Evolutionary conservation across 805 yeast genomes (phyloP).

Genomic region (Wickerhamomyces strasburgensis): DNA sequence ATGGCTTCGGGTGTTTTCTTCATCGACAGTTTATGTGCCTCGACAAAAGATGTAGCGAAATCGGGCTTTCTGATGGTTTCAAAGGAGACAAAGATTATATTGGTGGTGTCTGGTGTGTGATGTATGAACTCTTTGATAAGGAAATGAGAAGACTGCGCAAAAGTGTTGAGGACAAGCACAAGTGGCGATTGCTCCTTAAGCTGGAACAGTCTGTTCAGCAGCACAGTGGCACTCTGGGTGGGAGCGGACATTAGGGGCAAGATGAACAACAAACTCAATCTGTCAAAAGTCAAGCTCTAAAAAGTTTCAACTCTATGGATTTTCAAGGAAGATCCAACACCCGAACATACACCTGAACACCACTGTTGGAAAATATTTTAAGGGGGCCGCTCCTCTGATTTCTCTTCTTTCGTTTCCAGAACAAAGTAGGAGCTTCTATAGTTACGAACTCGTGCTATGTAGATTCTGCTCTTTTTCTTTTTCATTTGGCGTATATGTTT

Average conservation of each 20-base stretch:
- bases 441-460: too few relatives aligned
- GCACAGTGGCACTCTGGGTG: constrained; percentile 42
- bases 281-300: too few relatives aligned
- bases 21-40: constrained; percentile 31
- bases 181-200: constrained; percentile 75
- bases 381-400: too few relatives aligned
- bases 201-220: constrained; percentile 61
- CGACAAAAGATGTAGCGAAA: constrained; percentile 44
- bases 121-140: constrained; percentile 55
- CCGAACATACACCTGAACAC: too few relatives aligned
- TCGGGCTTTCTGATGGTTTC: constrained; percentile 56
- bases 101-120: constrained; percentile 30
- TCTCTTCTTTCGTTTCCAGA: too few relatives aligned
- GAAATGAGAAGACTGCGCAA: constrained; percentile 59
- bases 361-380: too few relatives aligned
- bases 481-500: too few relatives aligned
- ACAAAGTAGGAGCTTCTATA: too few relatives aligned
- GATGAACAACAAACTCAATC: too few relatives aligned
- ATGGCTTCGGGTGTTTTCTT: constrained; percentile 24
- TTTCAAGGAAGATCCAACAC: too few relatives aligned
- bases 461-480: too few relatives aligned
- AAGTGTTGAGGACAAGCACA: constrained; percentile 60
- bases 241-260: constrained; percentile 29
- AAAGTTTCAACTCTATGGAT: too few relatives aligned
- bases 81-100: constrained; percentile 56